phyloP scores from a whole-genome alignment of 1,284 basidiomycete genomes.

The Fomitiporia mediterranea region DNA sequence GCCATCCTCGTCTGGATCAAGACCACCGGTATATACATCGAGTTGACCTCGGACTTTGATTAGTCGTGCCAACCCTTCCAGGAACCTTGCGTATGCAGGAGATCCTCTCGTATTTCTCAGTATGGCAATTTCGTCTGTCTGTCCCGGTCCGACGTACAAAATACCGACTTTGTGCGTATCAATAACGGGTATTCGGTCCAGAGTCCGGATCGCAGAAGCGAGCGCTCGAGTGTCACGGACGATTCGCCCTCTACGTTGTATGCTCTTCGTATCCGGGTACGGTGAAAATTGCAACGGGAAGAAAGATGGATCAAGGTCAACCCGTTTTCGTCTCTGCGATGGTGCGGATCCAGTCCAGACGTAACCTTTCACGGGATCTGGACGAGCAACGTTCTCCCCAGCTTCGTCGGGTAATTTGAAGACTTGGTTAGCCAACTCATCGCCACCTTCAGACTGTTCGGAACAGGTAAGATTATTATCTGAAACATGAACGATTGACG shows the following conservation, averaged over 20 bases:
- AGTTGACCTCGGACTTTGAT: conserved; percentile 88
- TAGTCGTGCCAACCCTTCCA: conserved; percentile 84
- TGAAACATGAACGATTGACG: neutral
- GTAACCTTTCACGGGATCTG: conserved; percentile 72
- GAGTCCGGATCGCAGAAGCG: conserved; percentile 56
- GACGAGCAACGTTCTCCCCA: conserved; percentile 32
- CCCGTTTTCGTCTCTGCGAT: conserved; percentile 82
- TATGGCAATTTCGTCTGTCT: conserved; percentile 83
- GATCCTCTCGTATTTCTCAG: conserved; percentile 91
- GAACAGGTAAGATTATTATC: neutral
- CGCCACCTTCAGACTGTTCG: neutral
- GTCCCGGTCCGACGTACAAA: conserved; percentile 92
- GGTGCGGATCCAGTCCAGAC: conserved; percentile 84
- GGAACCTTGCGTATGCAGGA: conserved; percentile 89
- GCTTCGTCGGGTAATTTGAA: conserved; percentile 24
- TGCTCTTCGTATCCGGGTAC: conserved; percentile 52
- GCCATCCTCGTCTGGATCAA: conserved; percentile 85
- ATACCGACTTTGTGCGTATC: conserved; percentile 98
- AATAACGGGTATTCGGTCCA: conserved; percentile 91
- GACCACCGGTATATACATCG: conserved; percentile 92
- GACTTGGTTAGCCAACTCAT: conserved; percentile 20
- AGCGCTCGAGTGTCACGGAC: conserved; percentile 55
- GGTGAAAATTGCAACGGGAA: conserved; percentile 85
- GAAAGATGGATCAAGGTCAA: conserved; percentile 83
- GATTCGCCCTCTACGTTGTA: conserved; percentile 34